These are phyloP conservation scores for Dendrobium officinale DNA, from an alignment of 106 monocot genomes.

Conservation along the genomic window DNA sequence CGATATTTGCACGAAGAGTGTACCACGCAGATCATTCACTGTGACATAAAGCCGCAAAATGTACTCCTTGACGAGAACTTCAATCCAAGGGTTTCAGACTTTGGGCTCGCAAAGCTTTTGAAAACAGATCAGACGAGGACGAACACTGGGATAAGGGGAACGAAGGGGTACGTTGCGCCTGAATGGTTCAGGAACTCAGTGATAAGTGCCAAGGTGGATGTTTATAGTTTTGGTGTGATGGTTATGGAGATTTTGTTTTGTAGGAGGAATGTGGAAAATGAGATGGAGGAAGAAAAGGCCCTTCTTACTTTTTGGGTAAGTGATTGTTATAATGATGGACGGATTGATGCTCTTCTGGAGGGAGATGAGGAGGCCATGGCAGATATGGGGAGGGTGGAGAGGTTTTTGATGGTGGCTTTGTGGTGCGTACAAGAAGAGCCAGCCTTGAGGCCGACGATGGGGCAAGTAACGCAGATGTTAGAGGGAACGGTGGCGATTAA, in stretches of 20 bases:
- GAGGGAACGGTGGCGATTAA: constrained; percentile 14
- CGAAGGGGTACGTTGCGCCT: constrained; percentile 59
- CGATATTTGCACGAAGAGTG: constrained; percentile 56
- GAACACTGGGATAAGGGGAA: constrained; percentile 41
- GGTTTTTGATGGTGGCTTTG: constrained; percentile 30
- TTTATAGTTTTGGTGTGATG: constrained; percentile 76
- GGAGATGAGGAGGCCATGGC: constrained; percentile 26
- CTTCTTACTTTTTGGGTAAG: constrained; percentile 37
- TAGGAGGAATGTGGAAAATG: constrained; percentile 22
- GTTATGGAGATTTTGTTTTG: constrained; percentile 62
- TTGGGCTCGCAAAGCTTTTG: constrained; percentile 53
- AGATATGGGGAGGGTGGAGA: constrained; percentile 24
- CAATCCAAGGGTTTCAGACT: constrained; percentile 37
- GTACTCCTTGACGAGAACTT: constrained; percentile 44
- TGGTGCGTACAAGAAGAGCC: constrained; percentile 71
- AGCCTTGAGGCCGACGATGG: constrained; percentile 48
- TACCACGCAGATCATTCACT: constrained; percentile 26
- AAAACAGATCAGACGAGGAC: constrained; percentile 36
- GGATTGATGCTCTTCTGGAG: constrained; percentile 41
- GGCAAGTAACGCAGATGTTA: constrained; percentile 54
- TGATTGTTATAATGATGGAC: constrained; percentile 22
- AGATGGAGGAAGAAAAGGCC: constrained; percentile 19
- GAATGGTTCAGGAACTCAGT: constrained; percentile 42
- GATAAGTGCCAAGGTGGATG: constrained; percentile 47
- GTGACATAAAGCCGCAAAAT: constrained; percentile 63